phyloP scores from a whole-genome alignment of 1,284 basidiomycete genomes.

The Ceratobasidium sp. region DNA sequence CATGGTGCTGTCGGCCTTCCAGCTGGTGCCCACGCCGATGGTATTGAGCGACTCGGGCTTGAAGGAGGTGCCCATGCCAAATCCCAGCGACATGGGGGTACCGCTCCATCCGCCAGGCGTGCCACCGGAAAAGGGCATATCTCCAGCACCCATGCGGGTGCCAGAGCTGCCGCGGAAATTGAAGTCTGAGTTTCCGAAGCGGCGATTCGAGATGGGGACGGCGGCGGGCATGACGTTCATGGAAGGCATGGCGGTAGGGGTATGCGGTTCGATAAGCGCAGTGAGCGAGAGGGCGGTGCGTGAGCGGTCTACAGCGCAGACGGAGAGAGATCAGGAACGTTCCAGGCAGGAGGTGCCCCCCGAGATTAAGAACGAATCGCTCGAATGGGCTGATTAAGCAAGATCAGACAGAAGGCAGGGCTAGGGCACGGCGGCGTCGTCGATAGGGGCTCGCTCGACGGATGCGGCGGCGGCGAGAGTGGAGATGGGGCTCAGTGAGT shows the following conservation, averaged over 20 bases:
- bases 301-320: neutral
- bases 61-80: constrained; percentile 44
- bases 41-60: constrained; percentile 42
- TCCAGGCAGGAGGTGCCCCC: neutral
- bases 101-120: constrained; percentile 35
- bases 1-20: constrained; percentile 37
- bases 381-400: constrained; percentile 24
- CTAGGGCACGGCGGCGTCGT: constrained; percentile 23
- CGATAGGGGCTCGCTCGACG: constrained; percentile 21
- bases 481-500: constrained; percentile 20
- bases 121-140: constrained; percentile 32
- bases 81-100: constrained; percentile 42
- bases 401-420: constrained; percentile 23
- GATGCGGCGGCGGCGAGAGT: constrained; percentile 18
- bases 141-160: constrained; percentile 34
- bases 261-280: neutral
- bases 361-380: neutral
- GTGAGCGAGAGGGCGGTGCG: neutral
- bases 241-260: neutral
- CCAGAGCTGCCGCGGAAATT: constrained; percentile 30
- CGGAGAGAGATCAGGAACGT: neutral
- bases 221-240: constrained; percentile 41
- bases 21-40: constrained; percentile 36
- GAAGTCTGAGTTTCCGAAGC: constrained; percentile 24
- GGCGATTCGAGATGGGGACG: constrained; percentile 37